These are phyloP conservation scores for Crithidia mellificae DNA, from an alignment of 208 protist species.

Conservation along the genomic window DNA sequence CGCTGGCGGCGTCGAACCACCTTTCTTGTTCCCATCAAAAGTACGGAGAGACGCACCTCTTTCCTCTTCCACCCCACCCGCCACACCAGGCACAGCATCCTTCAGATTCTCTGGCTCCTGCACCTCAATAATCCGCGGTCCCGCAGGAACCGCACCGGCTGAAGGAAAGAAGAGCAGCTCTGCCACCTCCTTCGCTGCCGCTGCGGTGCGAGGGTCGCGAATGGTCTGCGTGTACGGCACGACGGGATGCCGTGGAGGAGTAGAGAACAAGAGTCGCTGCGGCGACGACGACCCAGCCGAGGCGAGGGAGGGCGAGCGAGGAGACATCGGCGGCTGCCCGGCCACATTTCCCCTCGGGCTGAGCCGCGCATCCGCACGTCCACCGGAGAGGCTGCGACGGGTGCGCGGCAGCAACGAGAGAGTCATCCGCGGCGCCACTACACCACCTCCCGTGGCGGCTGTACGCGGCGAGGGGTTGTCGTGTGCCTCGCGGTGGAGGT, in stretches of 20 bases:
- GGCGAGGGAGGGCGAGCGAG: no score
- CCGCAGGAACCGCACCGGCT: neutral
- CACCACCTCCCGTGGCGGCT: neutral
- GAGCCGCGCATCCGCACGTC: neutral
- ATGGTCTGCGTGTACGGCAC: constrained; percentile 7
- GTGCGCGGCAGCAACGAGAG: constrained; percentile 11
- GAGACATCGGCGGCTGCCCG: neutral
- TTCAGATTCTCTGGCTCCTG: neutral
- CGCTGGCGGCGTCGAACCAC: no score
- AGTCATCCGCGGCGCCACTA: neutral
- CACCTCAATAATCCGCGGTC: constrained; percentile 4
- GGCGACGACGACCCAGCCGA: neutral
- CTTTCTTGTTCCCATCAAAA: no score
- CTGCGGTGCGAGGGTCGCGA: constrained; percentile 2
- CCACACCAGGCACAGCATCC: no score
- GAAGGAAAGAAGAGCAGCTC: constrained; percentile 2
- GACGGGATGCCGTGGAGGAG: constrained; percentile 14
- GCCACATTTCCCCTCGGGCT: neutral
- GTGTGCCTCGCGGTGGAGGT: no score
- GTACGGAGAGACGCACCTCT: no score
- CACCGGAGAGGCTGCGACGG: neutral
- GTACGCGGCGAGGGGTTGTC: no score
- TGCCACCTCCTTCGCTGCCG: constrained; percentile 10
- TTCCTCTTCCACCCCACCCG: no score
- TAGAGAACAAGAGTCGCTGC: constrained; percentile 11